Percentiles rank a stretch among this genome's conserved stretches.
Evolutionary conservation across 2,329 filamentous ascomycete genomes (phyloP).

Genomic region (Aspergillus sp.): DNA sequence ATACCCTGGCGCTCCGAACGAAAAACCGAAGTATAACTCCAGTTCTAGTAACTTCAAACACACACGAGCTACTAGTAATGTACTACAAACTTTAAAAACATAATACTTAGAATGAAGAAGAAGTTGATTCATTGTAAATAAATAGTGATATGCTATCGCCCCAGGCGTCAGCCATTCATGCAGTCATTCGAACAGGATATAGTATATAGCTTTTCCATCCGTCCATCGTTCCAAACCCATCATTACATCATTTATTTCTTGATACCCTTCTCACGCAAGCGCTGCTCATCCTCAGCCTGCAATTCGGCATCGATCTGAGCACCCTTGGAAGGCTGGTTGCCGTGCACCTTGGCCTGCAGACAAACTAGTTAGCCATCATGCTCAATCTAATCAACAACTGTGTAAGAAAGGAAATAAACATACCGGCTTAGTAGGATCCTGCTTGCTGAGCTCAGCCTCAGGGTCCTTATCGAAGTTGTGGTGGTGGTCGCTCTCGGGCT

Average conservation of each 20-base stretch:
- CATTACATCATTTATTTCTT: constrained; percentile 27
- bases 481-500: constrained; percentile 27
- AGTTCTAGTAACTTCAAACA: no score
- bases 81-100: no score
- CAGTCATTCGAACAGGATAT: background rate
- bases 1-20: no score
- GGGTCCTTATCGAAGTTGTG: constrained; percentile 31
- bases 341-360: constrained; percentile 48
- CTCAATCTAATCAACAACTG: background rate
- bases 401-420: constrained; percentile 13
- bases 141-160: background rate
- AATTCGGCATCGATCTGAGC: constrained; percentile 50
- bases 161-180: background rate
- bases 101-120: background rate
- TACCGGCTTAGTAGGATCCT: constrained; percentile 47
- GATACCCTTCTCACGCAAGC: constrained; percentile 47
- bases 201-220: background rate
- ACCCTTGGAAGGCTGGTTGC: constrained; percentile 50
- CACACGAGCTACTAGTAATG: no score
- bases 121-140: background rate
- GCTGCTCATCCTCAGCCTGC: constrained; percentile 46
- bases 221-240: background rate
- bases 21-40: no score
- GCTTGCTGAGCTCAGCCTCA: constrained; percentile 42
- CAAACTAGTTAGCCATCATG: constrained; percentile 11